Percentiles rank a stretch among this genome's conserved stretches.
Conservation (phyloP, 2,329 filamentous ascomycete genomes). For the Gremmenia infestans region DNA sequence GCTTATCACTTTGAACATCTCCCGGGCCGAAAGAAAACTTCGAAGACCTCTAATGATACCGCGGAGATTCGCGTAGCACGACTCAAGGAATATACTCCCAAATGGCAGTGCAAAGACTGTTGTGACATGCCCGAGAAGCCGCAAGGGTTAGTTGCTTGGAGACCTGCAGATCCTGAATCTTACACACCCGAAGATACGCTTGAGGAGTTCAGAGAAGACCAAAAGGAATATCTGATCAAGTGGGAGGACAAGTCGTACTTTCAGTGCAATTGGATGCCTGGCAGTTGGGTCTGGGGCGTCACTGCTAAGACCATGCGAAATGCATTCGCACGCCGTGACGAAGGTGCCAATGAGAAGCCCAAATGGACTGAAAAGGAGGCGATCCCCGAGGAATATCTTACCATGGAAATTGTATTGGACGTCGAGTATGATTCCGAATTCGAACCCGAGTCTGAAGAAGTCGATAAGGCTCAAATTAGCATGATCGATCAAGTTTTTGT, state of each 20-base stretch:
- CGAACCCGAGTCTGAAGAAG: conserved; percentile 53
- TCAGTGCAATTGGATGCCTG: conserved; percentile 80
- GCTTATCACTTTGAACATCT: conserved; percentile 84
- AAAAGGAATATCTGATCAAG: conserved; percentile 90
- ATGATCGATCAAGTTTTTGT: conserved; percentile 71
- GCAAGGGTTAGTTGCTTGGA: conserved; percentile 81
- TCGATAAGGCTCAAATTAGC: conserved; percentile 66
- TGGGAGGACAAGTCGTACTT: conserved; percentile 80
- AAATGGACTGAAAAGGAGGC: conserved; percentile 72
- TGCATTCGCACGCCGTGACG: conserved; percentile 69
- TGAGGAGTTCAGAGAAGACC: conserved; percentile 60
- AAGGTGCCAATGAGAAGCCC: conserved; percentile 53
- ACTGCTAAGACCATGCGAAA: conserved; percentile 59
- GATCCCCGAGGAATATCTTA: conserved; percentile 79
- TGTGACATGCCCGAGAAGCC: conserved; percentile 60
- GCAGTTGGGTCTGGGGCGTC: conserved; percentile 80
- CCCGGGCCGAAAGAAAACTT: conserved; percentile 39
- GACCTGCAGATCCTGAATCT: conserved; percentile 56
- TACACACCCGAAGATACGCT: conserved; percentile 49
- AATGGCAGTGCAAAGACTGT: conserved; percentile 81
- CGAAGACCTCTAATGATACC: conserved; percentile 35
- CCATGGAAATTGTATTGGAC: conserved; percentile 83
- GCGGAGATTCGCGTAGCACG: conserved; percentile 54
- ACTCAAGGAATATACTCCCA: conserved; percentile 65
- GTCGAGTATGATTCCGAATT: conserved; percentile 60